Evolutionary conservation across 177 flowering plant genomes (phyloP), one percentile per base, ranked within the genome.

Genomic region (Vitis hybrid): DNA sequence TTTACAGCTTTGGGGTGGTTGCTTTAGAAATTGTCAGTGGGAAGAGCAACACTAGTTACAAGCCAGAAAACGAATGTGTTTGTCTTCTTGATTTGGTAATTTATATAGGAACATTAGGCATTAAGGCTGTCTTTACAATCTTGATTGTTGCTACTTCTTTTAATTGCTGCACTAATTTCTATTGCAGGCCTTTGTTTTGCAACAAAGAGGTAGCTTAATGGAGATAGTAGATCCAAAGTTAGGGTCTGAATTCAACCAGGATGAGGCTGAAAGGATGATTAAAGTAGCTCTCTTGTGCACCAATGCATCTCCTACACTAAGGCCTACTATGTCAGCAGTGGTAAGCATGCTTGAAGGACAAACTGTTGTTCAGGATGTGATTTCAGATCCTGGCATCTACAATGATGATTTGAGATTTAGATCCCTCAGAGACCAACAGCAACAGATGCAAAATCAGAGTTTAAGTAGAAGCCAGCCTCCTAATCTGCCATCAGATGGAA

Each of bases 261-360:
- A 54, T 30, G 76, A 68, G 52, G 72, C 30, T 8, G 62, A n/a
- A 72, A 40, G 46, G 46, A 40, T 40, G 46, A 40, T 40, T 40
- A 40, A 40, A 40, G 46, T 40, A 40, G 46, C 76, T 62, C 60
- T 72, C 30, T 27, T 67, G 14, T 72, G 75, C 57, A 72, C 75
- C 52, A 65, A 72, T 27, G 54, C 67, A 12, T 73, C 76, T 17
- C 18, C 72, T 8, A 49, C 35, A 14, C 57, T 35, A 27, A 67
- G 72, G 56, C 76, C 76, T 49, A 3, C 50, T 2, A 73, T 67
- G 76, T 62, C 76, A 13, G 32, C 66, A n/a, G 72, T 70, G 57
- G 72, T 60, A 10, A 60, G 72, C 57, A 70, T 73, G 75, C 70
- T 72, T 35, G 70, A 72, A 61, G 75, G 75, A 17, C 62, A 19